These are phyloP conservation scores for Phallus indusiatus DNA, from an alignment of 768 basidiomycete genomes.

Conservation along the genomic window DNA sequence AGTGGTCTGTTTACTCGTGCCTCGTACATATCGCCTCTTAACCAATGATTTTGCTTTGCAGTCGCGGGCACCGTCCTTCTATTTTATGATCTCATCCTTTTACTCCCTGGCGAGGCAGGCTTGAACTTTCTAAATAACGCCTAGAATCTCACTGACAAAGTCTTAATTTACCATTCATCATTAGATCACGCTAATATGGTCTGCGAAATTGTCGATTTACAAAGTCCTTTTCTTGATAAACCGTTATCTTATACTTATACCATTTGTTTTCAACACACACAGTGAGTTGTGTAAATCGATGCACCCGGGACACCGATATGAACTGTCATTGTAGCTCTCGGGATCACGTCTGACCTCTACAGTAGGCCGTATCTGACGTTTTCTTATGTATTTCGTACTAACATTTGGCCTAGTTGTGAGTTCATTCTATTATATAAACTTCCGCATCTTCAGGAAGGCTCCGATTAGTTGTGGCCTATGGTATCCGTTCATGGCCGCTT, in stretches of 20 bases:
- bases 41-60: neutral
- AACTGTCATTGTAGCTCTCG: neutral
- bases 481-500: neutral
- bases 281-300: neutral
- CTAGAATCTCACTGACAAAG: neutral
- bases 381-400: neutral
- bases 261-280: neutral
- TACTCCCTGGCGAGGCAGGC: conserved; percentile 24
- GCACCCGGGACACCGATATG: neutral
- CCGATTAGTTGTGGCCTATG: neutral
- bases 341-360: neutral
- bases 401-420: neutral
- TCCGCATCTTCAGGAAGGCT: neutral
- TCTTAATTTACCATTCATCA: neutral
- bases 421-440: neutral
- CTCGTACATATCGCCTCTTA: too few species aligned
- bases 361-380: neutral
- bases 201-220: conserved; percentile 17
- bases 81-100: conserved; percentile 25
- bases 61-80: neutral
- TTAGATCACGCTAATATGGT: conserved; percentile 19
- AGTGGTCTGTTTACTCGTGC: neutral
- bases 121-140: neutral
- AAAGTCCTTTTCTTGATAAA: conserved; percentile 26
- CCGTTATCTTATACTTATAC: conserved; percentile 23